Evolutionary conservation across 805 yeast genomes (phyloP).

Genomic region (Nakazawaea ishiwadae): DNA sequence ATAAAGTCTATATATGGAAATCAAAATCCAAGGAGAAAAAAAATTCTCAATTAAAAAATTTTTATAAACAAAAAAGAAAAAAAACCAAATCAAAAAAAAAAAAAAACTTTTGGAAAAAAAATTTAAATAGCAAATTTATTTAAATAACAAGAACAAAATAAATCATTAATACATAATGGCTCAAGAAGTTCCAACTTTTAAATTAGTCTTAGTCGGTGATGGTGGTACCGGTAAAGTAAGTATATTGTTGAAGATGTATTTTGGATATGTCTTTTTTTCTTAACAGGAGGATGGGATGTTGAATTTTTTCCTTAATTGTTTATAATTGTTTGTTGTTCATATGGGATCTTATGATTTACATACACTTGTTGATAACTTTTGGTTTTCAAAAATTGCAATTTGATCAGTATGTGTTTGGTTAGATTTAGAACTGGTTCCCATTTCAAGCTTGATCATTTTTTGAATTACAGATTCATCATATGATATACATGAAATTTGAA

Average conservation of each 20-base stretch:
- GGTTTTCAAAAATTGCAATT: too few relatives aligned
- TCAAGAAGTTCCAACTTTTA: conserved; percentile 90
- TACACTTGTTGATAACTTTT: too few relatives aligned
- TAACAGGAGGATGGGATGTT: too few relatives aligned
- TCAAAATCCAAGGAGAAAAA: too few relatives aligned
- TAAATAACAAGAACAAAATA: neutral
- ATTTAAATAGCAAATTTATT: neutral
- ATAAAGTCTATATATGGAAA: too few relatives aligned
- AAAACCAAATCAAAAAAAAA: neutral
- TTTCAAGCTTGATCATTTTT: neutral
- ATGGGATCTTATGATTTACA: too few relatives aligned
- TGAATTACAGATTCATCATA: too few relatives aligned
- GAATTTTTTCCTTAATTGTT: too few relatives aligned
- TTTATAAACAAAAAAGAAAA: neutral
- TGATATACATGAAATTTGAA: too few relatives aligned
- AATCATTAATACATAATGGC: conserved; percentile 47
- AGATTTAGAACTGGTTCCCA: neutral
- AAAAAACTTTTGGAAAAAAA: neutral
- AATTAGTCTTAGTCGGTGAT: conserved; percentile 98
- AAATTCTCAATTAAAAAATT: neutral
- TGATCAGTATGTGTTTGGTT: neutral
- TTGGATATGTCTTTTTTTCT: neutral
- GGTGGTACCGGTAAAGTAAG: conserved; percentile 99
- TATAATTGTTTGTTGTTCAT: too few relatives aligned
- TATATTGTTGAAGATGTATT: conserved; percentile 14